Conservation (phyloP, 2,329 filamentous ascomycete genomes). For the Pseudomassariella vexata region DNA sequence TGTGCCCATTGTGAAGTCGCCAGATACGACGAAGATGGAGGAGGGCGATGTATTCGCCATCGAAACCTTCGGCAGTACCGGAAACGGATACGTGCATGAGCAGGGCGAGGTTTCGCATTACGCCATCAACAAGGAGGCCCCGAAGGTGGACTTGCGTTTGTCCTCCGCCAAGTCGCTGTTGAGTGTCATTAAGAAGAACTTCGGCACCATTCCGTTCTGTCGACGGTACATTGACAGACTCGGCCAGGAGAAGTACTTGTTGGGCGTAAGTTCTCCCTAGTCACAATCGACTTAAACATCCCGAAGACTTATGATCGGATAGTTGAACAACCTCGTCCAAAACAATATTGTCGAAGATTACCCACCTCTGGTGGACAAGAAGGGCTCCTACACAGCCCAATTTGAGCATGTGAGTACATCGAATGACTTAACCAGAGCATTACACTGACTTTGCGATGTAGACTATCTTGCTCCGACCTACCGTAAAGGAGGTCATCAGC, state of each 20-base stretch:
- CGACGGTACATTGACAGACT: slow-evolving; percentile 84
- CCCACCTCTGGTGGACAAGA: slow-evolving; percentile 82
- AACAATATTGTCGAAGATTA: slow-evolving; percentile 85
- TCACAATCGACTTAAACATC: slow-evolving; percentile 2
- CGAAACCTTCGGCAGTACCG: slow-evolving; percentile 92
- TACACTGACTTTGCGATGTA: slow-evolving; percentile 24
- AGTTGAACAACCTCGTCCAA: slow-evolving; percentile 82
- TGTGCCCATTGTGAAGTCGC: slow-evolving; percentile 86
- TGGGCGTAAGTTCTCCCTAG: slow-evolving; percentile 59
- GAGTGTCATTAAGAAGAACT: slow-evolving; percentile 92
- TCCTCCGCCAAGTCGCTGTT: slow-evolving; percentile 80
- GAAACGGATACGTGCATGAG: slow-evolving; percentile 80
- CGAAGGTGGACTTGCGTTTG: slow-evolving; percentile 69
- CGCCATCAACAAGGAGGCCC: slow-evolving; percentile 65
- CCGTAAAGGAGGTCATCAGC: slow-evolving; percentile 81
- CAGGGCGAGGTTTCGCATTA: slow-evolving; percentile 92
- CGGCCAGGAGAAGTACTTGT: slow-evolving; percentile 90
- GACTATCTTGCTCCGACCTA: slow-evolving; percentile 73
- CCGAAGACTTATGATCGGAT: slow-evolving; percentile 20
- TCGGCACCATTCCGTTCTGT: slow-evolving; percentile 87
- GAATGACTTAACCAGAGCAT: not conserved
- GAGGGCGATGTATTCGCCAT: slow-evolving; percentile 94
- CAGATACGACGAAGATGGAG: slow-evolving; percentile 93
- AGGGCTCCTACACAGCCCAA: slow-evolving; percentile 91
- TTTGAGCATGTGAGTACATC: slow-evolving; percentile 81